A percentile compares a stretch with the other conserved stretches of the same genome.
phyloP scores from a whole-genome alignment of 306 rosid species.

The Neltuma alba region DNA sequence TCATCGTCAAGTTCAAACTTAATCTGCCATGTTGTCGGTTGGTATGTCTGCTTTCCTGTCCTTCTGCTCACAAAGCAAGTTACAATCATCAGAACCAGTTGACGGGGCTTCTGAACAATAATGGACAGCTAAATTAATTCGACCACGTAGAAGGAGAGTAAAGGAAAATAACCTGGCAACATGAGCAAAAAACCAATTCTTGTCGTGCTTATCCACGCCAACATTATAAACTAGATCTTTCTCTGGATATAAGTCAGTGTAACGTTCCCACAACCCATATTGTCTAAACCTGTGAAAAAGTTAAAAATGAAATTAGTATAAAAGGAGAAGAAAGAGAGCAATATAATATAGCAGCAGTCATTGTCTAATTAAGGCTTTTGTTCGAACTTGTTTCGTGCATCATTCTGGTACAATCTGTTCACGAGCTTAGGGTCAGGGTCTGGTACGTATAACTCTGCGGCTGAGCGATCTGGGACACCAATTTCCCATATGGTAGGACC shows the following conservation, averaged over 20 bases:
- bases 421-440: constrained; percentile 50
- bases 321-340: neutral
- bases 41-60: constrained; percentile 27
- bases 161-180: constrained; percentile 40
- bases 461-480: constrained; percentile 83
- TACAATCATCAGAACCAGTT: neutral
- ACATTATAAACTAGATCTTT: constrained; percentile 54
- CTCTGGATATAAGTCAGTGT: constrained; percentile 51
- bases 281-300: constrained; percentile 58
- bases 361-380: neutral
- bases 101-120: neutral
- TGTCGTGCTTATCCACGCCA: constrained; percentile 31
- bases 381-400: constrained; percentile 40
- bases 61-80: constrained; percentile 36
- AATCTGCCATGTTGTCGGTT: constrained; percentile 74
- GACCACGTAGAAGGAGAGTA: neutral
- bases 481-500: constrained; percentile 91
- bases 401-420: constrained; percentile 41
- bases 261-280: constrained; percentile 73
- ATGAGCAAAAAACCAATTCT: constrained; percentile 72
- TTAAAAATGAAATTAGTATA: neutral
- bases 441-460: constrained; percentile 69
- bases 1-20: constrained; percentile 43
- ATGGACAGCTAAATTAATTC: neutral
- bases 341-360: neutral